A percentile compares a stretch with the other conserved stretches of the same genome.
Evolutionary conservation across 768 basidiomycete species (phyloP).

Genomic region (Panaeolus cyanescens): DNA sequence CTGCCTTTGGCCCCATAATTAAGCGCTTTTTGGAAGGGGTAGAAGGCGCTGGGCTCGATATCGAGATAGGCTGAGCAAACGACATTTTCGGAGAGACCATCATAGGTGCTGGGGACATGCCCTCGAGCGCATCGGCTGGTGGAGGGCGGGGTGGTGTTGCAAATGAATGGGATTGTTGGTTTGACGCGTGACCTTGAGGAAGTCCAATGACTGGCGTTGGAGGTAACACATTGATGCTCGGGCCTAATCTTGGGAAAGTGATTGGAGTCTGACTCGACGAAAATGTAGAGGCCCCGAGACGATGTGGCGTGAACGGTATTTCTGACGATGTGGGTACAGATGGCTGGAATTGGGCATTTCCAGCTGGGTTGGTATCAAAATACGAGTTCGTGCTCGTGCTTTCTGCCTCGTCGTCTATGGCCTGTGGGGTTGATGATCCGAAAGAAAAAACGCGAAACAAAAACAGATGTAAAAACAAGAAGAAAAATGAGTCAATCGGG

Average conservation of each 20-base stretch:
- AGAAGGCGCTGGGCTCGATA: conserved; percentile 2
- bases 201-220: not conserved
- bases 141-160: not conserved
- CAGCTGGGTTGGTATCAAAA: not conserved
- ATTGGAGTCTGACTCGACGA: not conserved
- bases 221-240: conserved; percentile 10
- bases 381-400: not conserved
- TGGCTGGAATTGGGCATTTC: not conserved
- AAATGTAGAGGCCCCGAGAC: not conserved
- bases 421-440: not conserved
- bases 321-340: not conserved
- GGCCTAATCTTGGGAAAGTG: conserved; percentile 1
- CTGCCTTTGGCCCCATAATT: conserved; percentile 72
- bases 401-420: not conserved
- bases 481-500: not conserved
- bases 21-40: conserved; percentile 46
- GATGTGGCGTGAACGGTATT: not conserved
- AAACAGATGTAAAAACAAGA: not conserved
- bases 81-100: conserved; percentile 17
- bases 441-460: not conserved
- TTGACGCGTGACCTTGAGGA: not conserved
- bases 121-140: not conserved
- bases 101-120: conserved; percentile 16
- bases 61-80: conserved; percentile 4
- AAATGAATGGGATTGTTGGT: not conserved